Evolutionary conservation across 2,329 filamentous ascomycete genomes (phyloP).

Genomic region (Sclerotinia sclerotiorum): DNA sequence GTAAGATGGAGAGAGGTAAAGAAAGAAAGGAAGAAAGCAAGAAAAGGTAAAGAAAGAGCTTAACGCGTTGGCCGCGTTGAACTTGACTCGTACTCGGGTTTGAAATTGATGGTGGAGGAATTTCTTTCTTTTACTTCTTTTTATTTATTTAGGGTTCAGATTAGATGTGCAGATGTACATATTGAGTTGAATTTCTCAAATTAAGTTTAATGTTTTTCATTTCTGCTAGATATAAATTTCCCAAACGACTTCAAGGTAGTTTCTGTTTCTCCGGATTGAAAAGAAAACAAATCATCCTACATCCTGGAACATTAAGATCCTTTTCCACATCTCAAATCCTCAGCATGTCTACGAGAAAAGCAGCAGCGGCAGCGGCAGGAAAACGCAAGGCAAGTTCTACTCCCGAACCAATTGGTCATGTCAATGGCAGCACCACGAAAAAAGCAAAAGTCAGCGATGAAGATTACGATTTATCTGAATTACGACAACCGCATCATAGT

Average conservation of each 20-base stretch:
- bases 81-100: background rate
- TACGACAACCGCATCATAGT: slow-evolving; percentile 34
- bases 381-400: slow-evolving; percentile 35
- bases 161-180: background rate
- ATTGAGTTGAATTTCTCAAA: background rate
- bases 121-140: background rate
- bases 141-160: no score
- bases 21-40: no score
- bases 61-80: background rate
- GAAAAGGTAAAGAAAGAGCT: background rate
- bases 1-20: no score
- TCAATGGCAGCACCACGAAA: slow-evolving; percentile 28
- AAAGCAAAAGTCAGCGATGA: slow-evolving; percentile 30
- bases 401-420: slow-evolving; percentile 17
- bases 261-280: background rate
- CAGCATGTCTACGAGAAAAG: slow-evolving; percentile 31
- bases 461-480: slow-evolving; percentile 28
- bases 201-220: background rate
- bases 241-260: background rate
- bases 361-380: slow-evolving; percentile 14
- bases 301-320: background rate
- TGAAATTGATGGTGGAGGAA: background rate
- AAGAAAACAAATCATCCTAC: background rate
- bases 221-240: background rate
- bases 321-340: slow-evolving; percentile 18